Conservation (phyloP, 495 filamentous ascomycete genomes). For the Beverwykella pulmonaria region DNA sequence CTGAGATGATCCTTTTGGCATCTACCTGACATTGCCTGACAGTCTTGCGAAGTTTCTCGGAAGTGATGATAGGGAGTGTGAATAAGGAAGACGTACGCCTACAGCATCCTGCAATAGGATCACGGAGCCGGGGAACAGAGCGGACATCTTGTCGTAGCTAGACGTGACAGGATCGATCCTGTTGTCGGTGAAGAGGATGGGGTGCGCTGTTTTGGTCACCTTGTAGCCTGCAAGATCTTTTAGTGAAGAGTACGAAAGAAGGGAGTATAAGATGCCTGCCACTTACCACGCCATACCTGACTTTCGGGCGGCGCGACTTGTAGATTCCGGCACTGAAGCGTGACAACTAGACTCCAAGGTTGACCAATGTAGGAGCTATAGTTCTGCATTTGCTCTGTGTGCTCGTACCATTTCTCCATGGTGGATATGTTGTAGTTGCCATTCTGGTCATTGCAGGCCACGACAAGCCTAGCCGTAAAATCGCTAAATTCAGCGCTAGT, state of each 20-base stretch:
- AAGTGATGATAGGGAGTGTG: too few relatives aligned
- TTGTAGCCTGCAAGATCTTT: background rate
- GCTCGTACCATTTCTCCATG: background rate
- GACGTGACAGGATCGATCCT: constrained; percentile 10
- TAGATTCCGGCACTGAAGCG: background rate
- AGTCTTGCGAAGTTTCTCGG: too few relatives aligned
- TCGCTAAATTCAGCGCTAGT: too few relatives aligned
- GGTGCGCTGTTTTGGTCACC: background rate
- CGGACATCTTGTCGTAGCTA: constrained; percentile 15
- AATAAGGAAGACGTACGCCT: constrained; percentile 6
- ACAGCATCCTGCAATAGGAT: constrained; percentile 9
- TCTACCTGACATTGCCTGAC: too few relatives aligned
- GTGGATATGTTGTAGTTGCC: background rate
- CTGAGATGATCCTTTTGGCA: too few relatives aligned
- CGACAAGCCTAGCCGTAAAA: background rate
- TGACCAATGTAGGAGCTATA: background rate
- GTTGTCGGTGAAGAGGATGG: constrained; percentile 8
- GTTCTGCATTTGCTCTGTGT: background rate
- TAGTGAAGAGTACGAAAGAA: background rate
- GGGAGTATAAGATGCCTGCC: background rate
- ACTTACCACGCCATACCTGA: constrained; percentile 8
- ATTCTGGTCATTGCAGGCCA: constrained; percentile 8
- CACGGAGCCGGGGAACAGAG: constrained; percentile 8
- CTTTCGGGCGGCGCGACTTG: background rate
- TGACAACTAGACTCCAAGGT: background rate